Evolutionary conservation across 148 eudicot species (phyloP).

Genomic region (Fallopia convolvulus): DNA sequence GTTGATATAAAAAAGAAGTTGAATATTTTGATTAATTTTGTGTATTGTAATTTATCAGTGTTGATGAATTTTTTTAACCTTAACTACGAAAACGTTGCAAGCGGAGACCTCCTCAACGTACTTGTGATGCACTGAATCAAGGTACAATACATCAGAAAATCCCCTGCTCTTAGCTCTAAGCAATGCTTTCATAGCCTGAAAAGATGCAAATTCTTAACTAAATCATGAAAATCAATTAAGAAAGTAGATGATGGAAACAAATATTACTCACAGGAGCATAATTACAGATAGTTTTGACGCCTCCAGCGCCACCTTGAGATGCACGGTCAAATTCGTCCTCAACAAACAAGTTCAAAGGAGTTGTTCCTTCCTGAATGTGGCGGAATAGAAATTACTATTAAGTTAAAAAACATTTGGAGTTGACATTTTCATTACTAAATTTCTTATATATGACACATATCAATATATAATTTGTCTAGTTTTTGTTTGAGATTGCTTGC

Average conservation of each 20-base stretch:
- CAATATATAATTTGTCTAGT: too few relatives aligned
- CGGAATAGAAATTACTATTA: too few relatives aligned
- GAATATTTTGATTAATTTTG: background rate
- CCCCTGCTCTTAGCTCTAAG: slow-evolving; percentile 59
- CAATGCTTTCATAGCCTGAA: slow-evolving; percentile 58
- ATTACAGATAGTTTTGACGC: slow-evolving; percentile 77
- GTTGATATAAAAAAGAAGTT: background rate
- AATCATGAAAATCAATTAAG: too few relatives aligned
- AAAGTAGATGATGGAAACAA: too few relatives aligned
- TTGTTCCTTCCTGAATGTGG: slow-evolving; percentile 51
- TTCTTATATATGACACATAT: too few relatives aligned
- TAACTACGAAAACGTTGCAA: slow-evolving; percentile 76
- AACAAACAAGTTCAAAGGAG: slow-evolving; percentile 66
- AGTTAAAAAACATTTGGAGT: background rate
- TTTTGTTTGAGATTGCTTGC: background rate
- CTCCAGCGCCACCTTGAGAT: slow-evolving; percentile 86
- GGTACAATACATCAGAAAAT: slow-evolving; percentile 85
- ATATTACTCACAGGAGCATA: slow-evolving; percentile 64
- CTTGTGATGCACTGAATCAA: slow-evolving; percentile 65
- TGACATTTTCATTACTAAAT: too few relatives aligned
- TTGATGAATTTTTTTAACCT: slow-evolving; percentile 36
- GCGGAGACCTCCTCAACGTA: slow-evolving; percentile 78
- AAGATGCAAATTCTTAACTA: too few relatives aligned
- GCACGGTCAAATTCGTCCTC: slow-evolving; percentile 81
- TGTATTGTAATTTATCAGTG: background rate